A percentile compares a stretch with the other conserved stretches of the same genome.
phyloP scores from a whole-genome alignment of 441 rosid genomes.

The Oxalis stricta region DNA sequence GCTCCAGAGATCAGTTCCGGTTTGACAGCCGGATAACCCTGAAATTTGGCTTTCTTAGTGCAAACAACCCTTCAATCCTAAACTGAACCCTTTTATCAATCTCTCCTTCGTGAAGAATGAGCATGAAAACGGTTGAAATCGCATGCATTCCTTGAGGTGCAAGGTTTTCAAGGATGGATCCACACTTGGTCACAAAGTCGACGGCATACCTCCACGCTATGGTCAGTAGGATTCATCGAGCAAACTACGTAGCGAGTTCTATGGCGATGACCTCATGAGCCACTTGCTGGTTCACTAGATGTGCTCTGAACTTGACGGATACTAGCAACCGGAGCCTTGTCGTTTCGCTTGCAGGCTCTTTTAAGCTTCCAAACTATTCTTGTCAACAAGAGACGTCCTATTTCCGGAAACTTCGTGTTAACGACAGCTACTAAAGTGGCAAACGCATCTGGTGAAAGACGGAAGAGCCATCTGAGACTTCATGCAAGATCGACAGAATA shows the following conservation, averaged over 20 bases:
- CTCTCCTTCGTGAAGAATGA: slow-evolving; percentile 92
- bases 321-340: slow-evolving; percentile 90
- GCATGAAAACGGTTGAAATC: slow-evolving; percentile 90
- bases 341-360: slow-evolving; percentile 79
- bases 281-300: slow-evolving; percentile 85
- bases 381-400: slow-evolving; percentile 63
- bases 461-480: slow-evolving; percentile 97
- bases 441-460: slow-evolving; percentile 78
- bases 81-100: slow-evolving; percentile 88
- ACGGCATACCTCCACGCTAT: slow-evolving; percentile 95
- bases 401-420: slow-evolving; percentile 81
- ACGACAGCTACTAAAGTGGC: slow-evolving; percentile 79
- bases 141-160: slow-evolving; percentile 77
- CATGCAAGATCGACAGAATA: slow-evolving; percentile 83
- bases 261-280: slow-evolving; percentile 77
- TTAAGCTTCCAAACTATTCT: slow-evolving; percentile 88
- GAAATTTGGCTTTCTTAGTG: slow-evolving; percentile 69
- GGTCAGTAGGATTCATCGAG: slow-evolving; percentile 69
- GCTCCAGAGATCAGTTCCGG: slow-evolving; percentile 78
- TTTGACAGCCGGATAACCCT: slow-evolving; percentile 89
- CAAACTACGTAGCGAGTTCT: slow-evolving; percentile 56
- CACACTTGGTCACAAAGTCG: slow-evolving; percentile 82
- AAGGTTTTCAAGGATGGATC: slow-evolving; percentile 76
- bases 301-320: slow-evolving; percentile 82
- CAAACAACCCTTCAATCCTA: slow-evolving; percentile 81